Percentiles rank a stretch among this genome's conserved stretches.
Evolutionary conservation across 495 filamentous ascomycete species (phyloP).

Genomic region (Trichoderma virens): DNA sequence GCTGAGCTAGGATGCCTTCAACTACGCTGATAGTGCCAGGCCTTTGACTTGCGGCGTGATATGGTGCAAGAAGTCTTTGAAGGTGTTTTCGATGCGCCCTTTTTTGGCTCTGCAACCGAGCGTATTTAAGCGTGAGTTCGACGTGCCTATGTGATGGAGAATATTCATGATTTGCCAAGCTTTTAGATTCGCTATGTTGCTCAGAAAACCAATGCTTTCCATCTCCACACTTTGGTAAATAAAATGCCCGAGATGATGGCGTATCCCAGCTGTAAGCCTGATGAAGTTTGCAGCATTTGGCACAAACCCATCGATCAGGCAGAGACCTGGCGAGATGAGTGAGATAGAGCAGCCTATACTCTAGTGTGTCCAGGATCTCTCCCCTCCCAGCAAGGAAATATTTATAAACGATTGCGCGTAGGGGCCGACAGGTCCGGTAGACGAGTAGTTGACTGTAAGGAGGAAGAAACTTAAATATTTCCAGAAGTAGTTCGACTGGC

Average conservation of each 20-base stretch:
- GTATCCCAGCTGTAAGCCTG: background rate
- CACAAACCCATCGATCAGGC: background rate
- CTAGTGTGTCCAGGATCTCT: background rate
- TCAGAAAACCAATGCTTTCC: too few species aligned
- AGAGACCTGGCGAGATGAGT: background rate
- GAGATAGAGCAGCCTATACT: background rate
- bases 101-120: background rate
- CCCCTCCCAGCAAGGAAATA: background rate
- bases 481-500: background rate
- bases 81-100: background rate
- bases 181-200: too few species aligned
- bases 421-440: background rate
- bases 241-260: background rate
- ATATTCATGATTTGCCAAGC: background rate
- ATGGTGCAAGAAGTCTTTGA: background rate
- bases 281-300: conserved; percentile 6
- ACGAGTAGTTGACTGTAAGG: background rate
- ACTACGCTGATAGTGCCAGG: background rate
- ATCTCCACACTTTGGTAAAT: background rate
- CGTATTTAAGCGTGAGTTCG: background rate
- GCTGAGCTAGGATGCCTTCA: background rate
- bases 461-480: background rate
- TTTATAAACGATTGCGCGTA: background rate
- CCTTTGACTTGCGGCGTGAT: background rate
- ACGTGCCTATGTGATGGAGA: background rate